Base-by-base conservation (phyloP, 768 basidiomycete genomes). In the Tylopilus plumbeoviolaceoides region DNA sequence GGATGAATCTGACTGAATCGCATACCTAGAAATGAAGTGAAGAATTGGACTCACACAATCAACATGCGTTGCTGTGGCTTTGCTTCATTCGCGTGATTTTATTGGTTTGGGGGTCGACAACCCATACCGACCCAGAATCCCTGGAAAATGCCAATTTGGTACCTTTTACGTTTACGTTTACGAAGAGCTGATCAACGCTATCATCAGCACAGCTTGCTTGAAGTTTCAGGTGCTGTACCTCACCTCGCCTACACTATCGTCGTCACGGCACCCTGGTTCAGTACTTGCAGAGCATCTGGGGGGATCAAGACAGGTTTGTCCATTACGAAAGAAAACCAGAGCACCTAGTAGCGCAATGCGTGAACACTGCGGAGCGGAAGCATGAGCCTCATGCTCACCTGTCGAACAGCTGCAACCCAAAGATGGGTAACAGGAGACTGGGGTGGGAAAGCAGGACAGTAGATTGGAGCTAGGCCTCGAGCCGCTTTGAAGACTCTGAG, bases 231-330 rank as follows among this genome's bases (percentile, higher is more conserved):
- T 33, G 47, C 18, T 25, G n/a, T 38, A 10, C 30, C 42, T 60
- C 63, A 88, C 89, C 75, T 91, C 86, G 62, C 90, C 88, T 54
- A 89, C 50, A 9, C 77, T 69, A 52, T 90, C 86, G 4, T 78
- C 78, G 0, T 79, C 76, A 23, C 70, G 33, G 73, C 72, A 10
- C 77, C 76, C 10, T 88, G 53, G 4, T 77, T 71, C n/a, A 87
- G 58, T 1, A 56, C 61, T 17, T 64, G 38, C 23, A 72, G 51
- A 3, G 82, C 83, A 61, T 90, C 83, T 31, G 74, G 71, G 12
- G 63, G 59, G 0, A 68, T 71, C 59, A 81, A 71, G 15, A 92
- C 77, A 67, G 89, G 72, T 57, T 82, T 80, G 1, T 67, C 66
- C 0, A 68, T 68, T 30, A 73, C 73, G 61, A 85, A 46, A 62